Percentiles rank a stretch among this genome's conserved stretches.
These are phyloP conservation scores for Gremmenia infestans DNA, from an alignment of 2,329 filamentous ascomycete genomes.

Conservation along the genomic window DNA sequence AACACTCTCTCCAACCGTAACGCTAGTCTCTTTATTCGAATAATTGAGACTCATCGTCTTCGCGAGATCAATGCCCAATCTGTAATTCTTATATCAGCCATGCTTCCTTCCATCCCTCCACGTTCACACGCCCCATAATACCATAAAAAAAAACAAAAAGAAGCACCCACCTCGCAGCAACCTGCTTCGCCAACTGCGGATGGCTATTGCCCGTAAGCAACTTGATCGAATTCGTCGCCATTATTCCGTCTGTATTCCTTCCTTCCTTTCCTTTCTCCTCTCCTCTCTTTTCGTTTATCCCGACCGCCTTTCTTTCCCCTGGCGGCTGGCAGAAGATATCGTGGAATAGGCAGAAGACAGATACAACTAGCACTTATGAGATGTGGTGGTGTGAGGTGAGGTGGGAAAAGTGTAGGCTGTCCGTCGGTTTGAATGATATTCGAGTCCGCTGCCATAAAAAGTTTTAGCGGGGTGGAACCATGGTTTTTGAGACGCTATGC, in stretches of 20 bases:
- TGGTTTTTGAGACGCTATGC: neutral
- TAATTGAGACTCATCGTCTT: slow-evolving; percentile 80
- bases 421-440: neutral
- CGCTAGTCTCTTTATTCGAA: slow-evolving; percentile 81
- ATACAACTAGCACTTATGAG: neutral
- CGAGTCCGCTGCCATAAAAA: neutral
- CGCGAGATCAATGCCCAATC: slow-evolving; percentile 70
- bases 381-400: neutral
- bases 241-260: slow-evolving; percentile 29
- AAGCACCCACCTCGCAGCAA: slow-evolving; percentile 33
- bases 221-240: slow-evolving; percentile 72
- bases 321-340: too few relatives aligned
- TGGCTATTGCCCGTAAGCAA: slow-evolving; percentile 72
- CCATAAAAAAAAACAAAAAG: neutral
- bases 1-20: slow-evolving; percentile 93
- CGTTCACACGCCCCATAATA: neutral
- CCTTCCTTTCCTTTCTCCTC: neutral
- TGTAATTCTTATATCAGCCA: slow-evolving; percentile 31
- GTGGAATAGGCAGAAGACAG: neutral
- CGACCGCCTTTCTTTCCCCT: too few relatives aligned
- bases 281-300: too few relatives aligned
- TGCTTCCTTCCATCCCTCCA: neutral
- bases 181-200: slow-evolving; percentile 64
- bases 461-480: neutral
- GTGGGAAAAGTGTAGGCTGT: too few relatives aligned